Conservation (phyloP, 2,329 filamentous ascomycete genomes). For the Teratosphaeria viscida region DNA sequence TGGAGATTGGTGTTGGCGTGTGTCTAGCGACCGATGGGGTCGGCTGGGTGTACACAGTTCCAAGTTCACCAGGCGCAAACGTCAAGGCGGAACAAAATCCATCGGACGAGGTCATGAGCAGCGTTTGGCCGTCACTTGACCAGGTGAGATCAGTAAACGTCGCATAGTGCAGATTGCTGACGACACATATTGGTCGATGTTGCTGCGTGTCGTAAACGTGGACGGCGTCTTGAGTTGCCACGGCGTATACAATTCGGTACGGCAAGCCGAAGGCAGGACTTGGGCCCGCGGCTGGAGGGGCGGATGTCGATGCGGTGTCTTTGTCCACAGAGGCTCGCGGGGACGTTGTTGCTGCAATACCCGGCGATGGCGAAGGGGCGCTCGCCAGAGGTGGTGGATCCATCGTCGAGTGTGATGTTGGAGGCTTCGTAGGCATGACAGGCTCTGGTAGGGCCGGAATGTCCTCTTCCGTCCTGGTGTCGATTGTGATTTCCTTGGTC, state of each 20-base stretch:
- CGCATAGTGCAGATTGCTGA: conserved; percentile 94
- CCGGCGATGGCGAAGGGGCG: conserved; percentile 39
- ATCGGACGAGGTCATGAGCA: conserved; percentile 95
- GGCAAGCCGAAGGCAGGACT: conserved; percentile 67
- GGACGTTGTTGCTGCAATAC: conserved; percentile 45
- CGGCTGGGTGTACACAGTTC: conserved; percentile 66
- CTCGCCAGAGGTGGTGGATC: conserved; percentile 64
- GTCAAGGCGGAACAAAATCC: conserved; percentile 91
- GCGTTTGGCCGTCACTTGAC: conserved; percentile 66
- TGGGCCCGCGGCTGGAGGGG: conserved; percentile 33
- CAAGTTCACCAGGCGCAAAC: conserved; percentile 74
- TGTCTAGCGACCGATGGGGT: conserved; percentile 26
- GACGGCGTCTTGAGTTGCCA: conserved; percentile 92
- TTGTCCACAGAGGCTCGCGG: conserved; percentile 40
- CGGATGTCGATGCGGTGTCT: conserved; percentile 43
- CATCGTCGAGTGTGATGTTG: conserved; percentile 60
- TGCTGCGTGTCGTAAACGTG: conserved; percentile 96
- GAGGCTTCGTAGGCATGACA: conserved; percentile 45
- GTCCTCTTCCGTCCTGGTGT: conserved; percentile 75
- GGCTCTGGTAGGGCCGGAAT: conserved; percentile 80
- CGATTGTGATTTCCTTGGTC: conserved; percentile 86
- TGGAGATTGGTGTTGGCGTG: conserved; percentile 29
- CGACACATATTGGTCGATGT: conserved; percentile 81
- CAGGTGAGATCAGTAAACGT: conserved; percentile 95
- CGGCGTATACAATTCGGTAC: conserved; percentile 91